phyloP scores from a whole-genome alignment of 2,329 filamentous ascomycete species.

The Leptodontidium sp. region DNA sequence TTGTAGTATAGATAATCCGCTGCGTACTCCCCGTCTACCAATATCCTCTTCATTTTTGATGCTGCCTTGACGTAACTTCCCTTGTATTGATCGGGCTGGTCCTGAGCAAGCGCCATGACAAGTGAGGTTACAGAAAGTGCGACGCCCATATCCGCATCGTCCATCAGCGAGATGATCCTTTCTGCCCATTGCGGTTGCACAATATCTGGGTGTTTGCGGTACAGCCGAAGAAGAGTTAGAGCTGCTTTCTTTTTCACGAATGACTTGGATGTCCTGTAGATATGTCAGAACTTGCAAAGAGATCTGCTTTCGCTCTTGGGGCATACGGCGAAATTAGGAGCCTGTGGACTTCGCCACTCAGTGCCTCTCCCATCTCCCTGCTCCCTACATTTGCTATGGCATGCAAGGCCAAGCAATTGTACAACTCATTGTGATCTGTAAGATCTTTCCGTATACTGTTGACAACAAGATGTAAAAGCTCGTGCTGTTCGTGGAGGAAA shows the following conservation, averaged over 20 bases:
- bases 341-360: constrained; percentile 91
- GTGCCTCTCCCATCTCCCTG: constrained; percentile 94
- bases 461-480: constrained; percentile 93
- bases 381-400: constrained; percentile 98
- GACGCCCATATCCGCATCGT: constrained; percentile 92
- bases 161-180: constrained; percentile 98
- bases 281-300: constrained; percentile 29
- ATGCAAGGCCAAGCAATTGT: constrained; percentile 95
- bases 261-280: constrained; percentile 78
- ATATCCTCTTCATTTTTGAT: constrained; percentile 84
- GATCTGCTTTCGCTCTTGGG: background rate
- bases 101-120: constrained; percentile 92
- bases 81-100: constrained; percentile 92
- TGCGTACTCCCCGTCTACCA: constrained; percentile 89
- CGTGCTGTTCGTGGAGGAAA: constrained; percentile 96
- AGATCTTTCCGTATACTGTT: constrained; percentile 98
- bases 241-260: constrained; percentile 99
- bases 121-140: constrained; percentile 94
- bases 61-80: constrained; percentile 95
- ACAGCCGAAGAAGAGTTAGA: constrained; percentile 88
- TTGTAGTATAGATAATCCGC: constrained; percentile 98
- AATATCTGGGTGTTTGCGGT: constrained; percentile 92
- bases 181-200: constrained; percentile 98
- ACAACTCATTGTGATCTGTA: constrained; percentile 93
- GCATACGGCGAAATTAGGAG: constrained; percentile 92